Base-by-base conservation (phyloP, 2,329 filamentous ascomycete species). In the Botrytis hyacinthi region DNA sequence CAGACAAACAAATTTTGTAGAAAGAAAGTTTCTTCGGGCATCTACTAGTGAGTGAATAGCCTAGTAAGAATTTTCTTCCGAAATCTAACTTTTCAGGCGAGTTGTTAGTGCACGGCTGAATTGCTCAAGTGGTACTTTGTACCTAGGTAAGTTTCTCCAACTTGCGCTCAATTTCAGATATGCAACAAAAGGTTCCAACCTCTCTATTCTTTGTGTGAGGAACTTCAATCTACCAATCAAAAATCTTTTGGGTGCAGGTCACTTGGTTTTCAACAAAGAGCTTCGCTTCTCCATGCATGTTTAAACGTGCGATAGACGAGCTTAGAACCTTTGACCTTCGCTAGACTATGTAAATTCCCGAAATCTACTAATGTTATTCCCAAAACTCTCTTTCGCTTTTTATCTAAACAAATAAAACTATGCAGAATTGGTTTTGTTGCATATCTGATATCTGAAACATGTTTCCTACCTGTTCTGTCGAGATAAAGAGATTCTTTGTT, bases 371-470 rank as follows among this genome's bases (percentile, higher is more conserved):
- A n/a, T n/a, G n/a, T n/a, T n/a, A 32, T 71, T 37, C 29, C 29
- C 18, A 63, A 51, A 54, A 42, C 3, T 16, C 26, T 42, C 20
- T 44, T 42, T 16, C 18, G 26, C 20, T 4, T n/a, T 5, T 18
- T 6, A 26, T 18, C 5, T 10, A 59, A 51, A 66, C 59, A 71
- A 71, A 66, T 59, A 51, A 71, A 54, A 54, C 7, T 10, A 20
- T 12, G 22, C 26, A 20, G 65, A 29, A 10, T 26, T 1, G 16
- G 18, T 20, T 71, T 48, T 71, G 59, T 71, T 71, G 69, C 69
- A 71, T 16, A 65, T 71, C 69, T 71, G 5, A 71, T 10, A 65
- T 71, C 59, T 66, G 69, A 71, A 66, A 71, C 69, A 71, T 71
- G 69, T 69, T 69, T 59, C 20, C 26, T 2, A 8, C 16, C 37